Base-by-base conservation (phyloP, 2,329 filamentous ascomycete species). In the Apiospora koreana region DNA sequence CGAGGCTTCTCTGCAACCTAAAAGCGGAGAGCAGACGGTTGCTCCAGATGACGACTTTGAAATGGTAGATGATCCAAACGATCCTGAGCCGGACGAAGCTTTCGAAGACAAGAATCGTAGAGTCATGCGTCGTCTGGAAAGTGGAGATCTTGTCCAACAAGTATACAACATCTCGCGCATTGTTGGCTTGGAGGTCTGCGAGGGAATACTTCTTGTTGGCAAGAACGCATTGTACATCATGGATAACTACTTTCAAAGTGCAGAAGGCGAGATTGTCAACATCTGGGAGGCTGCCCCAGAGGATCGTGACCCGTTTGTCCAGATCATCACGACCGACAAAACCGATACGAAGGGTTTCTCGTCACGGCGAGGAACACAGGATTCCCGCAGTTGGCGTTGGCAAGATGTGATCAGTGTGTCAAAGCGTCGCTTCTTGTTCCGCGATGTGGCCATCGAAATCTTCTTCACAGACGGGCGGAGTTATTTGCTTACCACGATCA, bases 101-200 rank as follows among this genome's bases (percentile, higher is more conserved):
- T 97, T 97, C 73, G 97, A 99, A 81, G 97, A 99, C 80, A 98
- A 98, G 84, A 98, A 99, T 77, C 89, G 97, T 62, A 98, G 98
- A 80, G 95, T 99, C 62, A 97, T 98, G 94, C 89, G 96, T 68
- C 95, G 94, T 73, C 86, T 99, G 14, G 92, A 97, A 75, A 92
- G 93, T 16, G 94, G 95, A 6, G 96, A 99, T 76, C 89, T 95
- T 69, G 95, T 99, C 1, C 94, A 98, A 79, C 93, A 94, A 70
- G 94, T 98, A 1, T 97, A 94, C 85, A 99, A 99, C 76, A 92
- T 98, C 67, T 98, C 96, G 21, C 92, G 96, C 14, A 95, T 99
- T 69, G 91, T 97, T 42, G 96, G 96, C 12, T 86, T 99, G 4
- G 96, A 99, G 78, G 95, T 95, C 10, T 94, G 93, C 72, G 97